Evolutionary conservation across 2,329 filamentous ascomycete species (phyloP).

Genomic region (Helotiales sp.): DNA sequence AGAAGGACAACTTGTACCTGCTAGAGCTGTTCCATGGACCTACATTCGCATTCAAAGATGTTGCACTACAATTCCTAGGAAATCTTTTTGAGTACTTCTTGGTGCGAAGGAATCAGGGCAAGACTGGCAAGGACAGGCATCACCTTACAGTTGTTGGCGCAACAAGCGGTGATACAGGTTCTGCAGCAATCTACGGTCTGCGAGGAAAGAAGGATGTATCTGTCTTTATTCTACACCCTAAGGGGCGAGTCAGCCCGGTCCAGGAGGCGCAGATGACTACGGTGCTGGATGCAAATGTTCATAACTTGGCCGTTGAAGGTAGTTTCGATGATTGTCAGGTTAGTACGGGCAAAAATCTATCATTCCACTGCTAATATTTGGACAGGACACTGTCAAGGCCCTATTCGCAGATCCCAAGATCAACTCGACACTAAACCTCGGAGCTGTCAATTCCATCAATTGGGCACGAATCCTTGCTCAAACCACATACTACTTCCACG

Average conservation of each 20-base stretch:
- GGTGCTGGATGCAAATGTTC: constrained; percentile 84
- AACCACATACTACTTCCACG: constrained; percentile 95
- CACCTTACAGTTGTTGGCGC: constrained; percentile 86
- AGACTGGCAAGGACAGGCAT: constrained; percentile 61
- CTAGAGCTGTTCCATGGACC: constrained; percentile 96
- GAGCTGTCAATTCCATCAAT: constrained; percentile 96
- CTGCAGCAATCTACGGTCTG: constrained; percentile 92
- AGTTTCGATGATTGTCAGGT: constrained; percentile 96
- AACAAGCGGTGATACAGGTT: constrained; percentile 87
- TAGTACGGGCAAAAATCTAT: constrained; percentile 21
- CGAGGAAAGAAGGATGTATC: constrained; percentile 96
- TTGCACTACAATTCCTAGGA: constrained; percentile 90
- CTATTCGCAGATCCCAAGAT: constrained; percentile 84
- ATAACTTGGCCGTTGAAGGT: constrained; percentile 86
- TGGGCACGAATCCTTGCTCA: constrained; percentile 94
- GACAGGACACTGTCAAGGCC: constrained; percentile 84
- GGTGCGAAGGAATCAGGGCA: constrained; percentile 69
- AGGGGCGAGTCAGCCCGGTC: constrained; percentile 85
- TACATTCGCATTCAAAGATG: constrained; percentile 94
- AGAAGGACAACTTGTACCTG: constrained; percentile 71
- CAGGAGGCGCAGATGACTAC: constrained; percentile 99
- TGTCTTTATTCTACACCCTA: constrained; percentile 91
- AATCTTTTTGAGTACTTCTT: constrained; percentile 93
- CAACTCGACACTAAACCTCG: constrained; percentile 80
- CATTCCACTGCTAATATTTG: constrained; percentile 9